Conservation (phyloP, 306 rosid species). For the Cucurbita moschata region DNA sequence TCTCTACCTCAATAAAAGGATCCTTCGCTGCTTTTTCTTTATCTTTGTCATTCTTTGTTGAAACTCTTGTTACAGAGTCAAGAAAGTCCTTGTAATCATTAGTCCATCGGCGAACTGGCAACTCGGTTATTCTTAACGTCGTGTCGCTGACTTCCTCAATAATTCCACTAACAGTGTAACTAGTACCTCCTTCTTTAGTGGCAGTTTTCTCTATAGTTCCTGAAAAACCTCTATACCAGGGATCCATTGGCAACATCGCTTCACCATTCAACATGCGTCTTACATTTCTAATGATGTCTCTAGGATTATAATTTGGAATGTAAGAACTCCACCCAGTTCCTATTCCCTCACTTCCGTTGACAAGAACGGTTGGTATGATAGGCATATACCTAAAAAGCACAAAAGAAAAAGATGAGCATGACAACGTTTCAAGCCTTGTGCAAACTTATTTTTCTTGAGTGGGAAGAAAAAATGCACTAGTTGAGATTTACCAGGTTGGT, state of each 20-base stretch:
- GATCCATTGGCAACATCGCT: constrained; percentile 68
- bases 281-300: constrained; percentile 67
- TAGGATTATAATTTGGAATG: constrained; percentile 83
- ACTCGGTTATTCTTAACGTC: constrained; percentile 50
- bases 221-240: constrained; percentile 85
- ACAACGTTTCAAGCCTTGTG: neutral
- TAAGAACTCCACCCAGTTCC: constrained; percentile 91
- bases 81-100: constrained; percentile 83
- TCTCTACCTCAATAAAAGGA: constrained; percentile 56
- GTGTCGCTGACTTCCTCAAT: constrained; percentile 49
- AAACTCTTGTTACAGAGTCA: constrained; percentile 50
- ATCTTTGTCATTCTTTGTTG: constrained; percentile 45
- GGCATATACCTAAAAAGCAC: constrained; percentile 57
- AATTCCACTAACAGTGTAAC: constrained; percentile 45
- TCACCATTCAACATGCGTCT: constrained; percentile 54
- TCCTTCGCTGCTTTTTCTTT: constrained; percentile 41
- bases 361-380: constrained; percentile 74
- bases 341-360: constrained; percentile 92
- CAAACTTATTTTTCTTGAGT: neutral
- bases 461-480: neutral
- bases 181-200: constrained; percentile 41
- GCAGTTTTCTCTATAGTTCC: constrained; percentile 54
- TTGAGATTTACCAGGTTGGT: constrained; percentile 53
- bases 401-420: neutral
- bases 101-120: constrained; percentile 86